These are phyloP conservation scores for Lactarius hengduanensis DNA, from an alignment of 768 basidiomycete genomes.

Conservation along the genomic window DNA sequence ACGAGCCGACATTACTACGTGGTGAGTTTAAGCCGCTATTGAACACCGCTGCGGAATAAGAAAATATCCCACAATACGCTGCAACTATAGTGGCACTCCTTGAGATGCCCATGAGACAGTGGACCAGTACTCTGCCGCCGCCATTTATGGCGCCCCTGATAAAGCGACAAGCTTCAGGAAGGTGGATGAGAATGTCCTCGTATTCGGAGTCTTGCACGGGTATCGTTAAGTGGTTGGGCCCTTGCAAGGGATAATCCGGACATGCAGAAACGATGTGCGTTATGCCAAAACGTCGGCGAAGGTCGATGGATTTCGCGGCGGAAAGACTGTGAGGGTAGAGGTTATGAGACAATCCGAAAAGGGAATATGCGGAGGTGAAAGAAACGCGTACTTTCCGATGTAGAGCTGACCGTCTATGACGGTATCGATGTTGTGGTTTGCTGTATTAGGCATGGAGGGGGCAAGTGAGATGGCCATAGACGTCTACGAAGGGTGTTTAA, in stretches of 20 bases:
- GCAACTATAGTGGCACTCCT: slow-evolving; percentile 71
- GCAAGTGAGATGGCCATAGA: neutral
- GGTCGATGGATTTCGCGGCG: slow-evolving; percentile 23
- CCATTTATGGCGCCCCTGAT: slow-evolving; percentile 55
- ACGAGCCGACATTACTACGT: slow-evolving; percentile 27
- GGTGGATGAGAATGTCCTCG: slow-evolving; percentile 61
- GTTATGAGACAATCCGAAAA: neutral
- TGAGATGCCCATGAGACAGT: slow-evolving; percentile 73
- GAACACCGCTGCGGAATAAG: neutral
- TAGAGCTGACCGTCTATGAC: slow-evolving; percentile 27
- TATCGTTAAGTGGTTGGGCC: slow-evolving; percentile 68
- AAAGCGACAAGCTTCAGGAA: slow-evolving; percentile 58
- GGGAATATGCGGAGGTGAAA: neutral
- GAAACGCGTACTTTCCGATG: slow-evolving; percentile 27
- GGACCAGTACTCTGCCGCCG: slow-evolving; percentile 62
- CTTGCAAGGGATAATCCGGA: slow-evolving; percentile 54
- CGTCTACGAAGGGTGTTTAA: neutral
- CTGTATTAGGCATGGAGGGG: slow-evolving; percentile 20
- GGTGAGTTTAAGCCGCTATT: slow-evolving; percentile 1
- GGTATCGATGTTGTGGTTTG: slow-evolving; percentile 24
- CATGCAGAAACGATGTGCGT: slow-evolving; percentile 82
- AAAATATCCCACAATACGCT: slow-evolving; percentile 60
- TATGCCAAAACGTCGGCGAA: slow-evolving; percentile 59
- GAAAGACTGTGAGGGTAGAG: slow-evolving; percentile 19
- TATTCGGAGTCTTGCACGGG: slow-evolving; percentile 52